Evolutionary conservation across 805 yeast genomes (phyloP).

Genomic region (Sugiyamaella boreocaroliniensis): DNA sequence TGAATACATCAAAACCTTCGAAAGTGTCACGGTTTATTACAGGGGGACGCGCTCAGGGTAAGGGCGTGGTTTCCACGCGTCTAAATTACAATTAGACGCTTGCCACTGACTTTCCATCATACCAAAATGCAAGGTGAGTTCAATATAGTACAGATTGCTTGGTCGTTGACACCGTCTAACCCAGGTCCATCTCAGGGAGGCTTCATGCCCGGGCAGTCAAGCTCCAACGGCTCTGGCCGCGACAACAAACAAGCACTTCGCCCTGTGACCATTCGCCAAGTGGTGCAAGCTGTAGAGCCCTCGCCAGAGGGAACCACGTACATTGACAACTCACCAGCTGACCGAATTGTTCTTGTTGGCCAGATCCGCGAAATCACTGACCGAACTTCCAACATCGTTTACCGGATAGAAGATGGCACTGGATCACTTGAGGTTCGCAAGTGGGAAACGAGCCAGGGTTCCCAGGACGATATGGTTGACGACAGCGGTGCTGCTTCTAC

Average conservation of each 20-base stretch:
- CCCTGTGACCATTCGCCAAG: slow-evolving; percentile 62
- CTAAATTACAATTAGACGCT: neutral
- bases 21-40: neutral
- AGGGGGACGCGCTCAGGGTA: neutral
- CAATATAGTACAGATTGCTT: neutral
- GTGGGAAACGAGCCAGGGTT: slow-evolving; percentile 37
- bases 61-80: slow-evolving; percentile 1
- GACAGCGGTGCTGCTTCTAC: slow-evolving; percentile 30
- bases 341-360: slow-evolving; percentile 51
- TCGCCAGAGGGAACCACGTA: slow-evolving; percentile 49
- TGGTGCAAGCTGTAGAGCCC: slow-evolving; percentile 45
- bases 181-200: slow-evolving; percentile 11
- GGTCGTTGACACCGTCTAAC: slow-evolving; percentile 1
- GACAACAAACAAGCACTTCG: slow-evolving; percentile 18
- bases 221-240: slow-evolving; percentile 2
- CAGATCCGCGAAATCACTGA: slow-evolving; percentile 42
- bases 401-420: slow-evolving; percentile 62
- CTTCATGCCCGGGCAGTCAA: slow-evolving; percentile 3
- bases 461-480: slow-evolving; percentile 5
- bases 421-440: slow-evolving; percentile 49
- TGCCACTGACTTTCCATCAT: neutral
- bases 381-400: slow-evolving; percentile 37
- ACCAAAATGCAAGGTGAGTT: neutral
- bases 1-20: too few species aligned
- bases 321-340: slow-evolving; percentile 49